Evolutionary conservation across 768 basidiomycete species (phyloP).

Genomic region (Tulasnella sp.): DNA sequence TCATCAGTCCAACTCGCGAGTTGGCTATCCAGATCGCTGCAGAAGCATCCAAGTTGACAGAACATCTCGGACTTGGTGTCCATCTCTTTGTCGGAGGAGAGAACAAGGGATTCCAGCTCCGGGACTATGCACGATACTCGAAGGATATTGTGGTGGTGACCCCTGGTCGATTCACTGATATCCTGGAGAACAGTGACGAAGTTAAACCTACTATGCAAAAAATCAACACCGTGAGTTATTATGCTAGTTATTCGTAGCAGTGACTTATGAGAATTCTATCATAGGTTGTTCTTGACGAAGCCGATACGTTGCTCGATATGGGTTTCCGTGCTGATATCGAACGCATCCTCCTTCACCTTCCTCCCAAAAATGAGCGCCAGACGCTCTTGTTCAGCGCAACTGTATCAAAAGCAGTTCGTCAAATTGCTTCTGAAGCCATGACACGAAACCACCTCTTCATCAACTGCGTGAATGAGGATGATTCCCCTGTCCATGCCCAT

Average conservation of each 20-base stretch:
- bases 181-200: slow-evolving; percentile 45
- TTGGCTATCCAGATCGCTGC: slow-evolving; percentile 80
- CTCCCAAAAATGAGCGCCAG: slow-evolving; percentile 52
- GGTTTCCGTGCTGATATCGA: slow-evolving; percentile 83
- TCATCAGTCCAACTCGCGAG: slow-evolving; percentile 85
- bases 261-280: slow-evolving; percentile 12
- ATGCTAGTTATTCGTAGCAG: background rate
- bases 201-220: slow-evolving; percentile 41
- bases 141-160: slow-evolving; percentile 82
- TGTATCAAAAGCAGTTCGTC: slow-evolving; percentile 54
- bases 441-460: slow-evolving; percentile 53
- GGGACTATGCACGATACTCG: slow-evolving; percentile 46
- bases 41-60: slow-evolving; percentile 56
- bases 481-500: slow-evolving; percentile 54
- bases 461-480: slow-evolving; percentile 50
- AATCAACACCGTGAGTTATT: slow-evolving; percentile 43
- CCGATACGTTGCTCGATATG: slow-evolving; percentile 82
- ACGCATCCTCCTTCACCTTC: slow-evolving; percentile 51
- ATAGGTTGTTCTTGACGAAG: slow-evolving; percentile 83
- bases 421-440: slow-evolving; percentile 51
- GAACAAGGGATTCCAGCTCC: slow-evolving; percentile 50
- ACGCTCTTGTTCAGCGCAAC: slow-evolving; percentile 90
- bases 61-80: slow-evolving; percentile 56
- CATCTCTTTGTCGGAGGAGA: slow-evolving; percentile 67
- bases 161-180: slow-evolving; percentile 73